Evolutionary conservation across 768 basidiomycete genomes (phyloP), one percentile per base, ranked within the genome.

Genomic region (Pleurotus tuoliensis): DNA sequence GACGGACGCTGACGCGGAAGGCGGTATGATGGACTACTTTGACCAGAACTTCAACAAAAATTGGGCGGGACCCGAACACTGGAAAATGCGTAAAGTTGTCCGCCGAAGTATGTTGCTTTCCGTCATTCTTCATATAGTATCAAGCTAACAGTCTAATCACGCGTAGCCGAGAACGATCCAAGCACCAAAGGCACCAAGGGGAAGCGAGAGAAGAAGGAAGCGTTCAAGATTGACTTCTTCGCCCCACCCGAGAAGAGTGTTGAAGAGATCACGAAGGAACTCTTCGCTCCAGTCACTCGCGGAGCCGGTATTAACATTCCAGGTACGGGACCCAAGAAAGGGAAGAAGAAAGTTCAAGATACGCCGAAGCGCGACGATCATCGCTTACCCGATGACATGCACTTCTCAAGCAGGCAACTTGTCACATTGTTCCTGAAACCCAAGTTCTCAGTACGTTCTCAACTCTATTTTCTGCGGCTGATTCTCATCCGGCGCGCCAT

Each of bases 1-100:
- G 86, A 84, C 83, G 3, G 83, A 85, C 49, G 81, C 74, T 2
- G 75, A 80, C 60, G 76, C 69, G 5, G 79, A 77, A n/a, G 77
- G 74, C 3, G 84, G 79, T 2, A 81, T 79, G 56, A 83, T 90
- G 56, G 94, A 95, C 64, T 97, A 96, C 69, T 97, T 98, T 66
- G 95, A 98, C 69, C 81, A 86, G 64, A 84, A 77, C 59, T 80
- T 90, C 64, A 76, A 87, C 63, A 96, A 92, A 79, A 96, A 96
- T 63, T 99, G 97, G 97, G 97, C 97, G 3, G 97, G 97, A 0
- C 95, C 95, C 6, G 93, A 98, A 70, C 97, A 99, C 67, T 99
- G 97, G 96, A 98, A 96, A 68, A 70, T 98, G 65, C 77, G 90
- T 59, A 90, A 86, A 66, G 80, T 86, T n/a, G 76, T 93, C 52